A percentile compares a stretch with the other conserved stretches of the same genome.
These are phyloP conservation scores for Chrysoporthe deuterocubensis DNA, from an alignment of 2,329 filamentous ascomycete species.

Conservation along the genomic window DNA sequence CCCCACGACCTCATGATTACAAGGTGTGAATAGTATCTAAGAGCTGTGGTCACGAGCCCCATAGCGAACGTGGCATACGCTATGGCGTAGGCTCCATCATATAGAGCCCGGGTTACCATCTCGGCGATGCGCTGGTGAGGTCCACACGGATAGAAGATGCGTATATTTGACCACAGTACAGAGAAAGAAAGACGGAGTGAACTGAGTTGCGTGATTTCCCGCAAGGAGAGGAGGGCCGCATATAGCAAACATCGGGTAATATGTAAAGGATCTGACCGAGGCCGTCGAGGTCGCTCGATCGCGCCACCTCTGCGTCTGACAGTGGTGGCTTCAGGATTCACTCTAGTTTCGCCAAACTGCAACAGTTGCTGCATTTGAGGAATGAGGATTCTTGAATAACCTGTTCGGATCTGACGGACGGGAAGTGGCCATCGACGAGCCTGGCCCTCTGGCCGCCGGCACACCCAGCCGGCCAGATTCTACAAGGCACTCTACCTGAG, in stretches of 20 bases:
- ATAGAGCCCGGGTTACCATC: not conserved
- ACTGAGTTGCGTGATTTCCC: not conserved
- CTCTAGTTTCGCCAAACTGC: not conserved
- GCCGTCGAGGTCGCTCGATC: not conserved
- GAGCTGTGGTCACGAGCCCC: not conserved
- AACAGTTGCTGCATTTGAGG: not conserved
- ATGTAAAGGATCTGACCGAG: not conserved
- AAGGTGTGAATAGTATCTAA: not conserved
- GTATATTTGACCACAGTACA: not conserved
- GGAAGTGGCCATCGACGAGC: too few relatives aligned
- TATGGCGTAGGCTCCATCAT: constrained; percentile 6
- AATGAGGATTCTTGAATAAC: not conserved
- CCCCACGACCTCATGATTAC: not conserved
- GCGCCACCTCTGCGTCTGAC: not conserved
- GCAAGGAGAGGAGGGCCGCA: not conserved
- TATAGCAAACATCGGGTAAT: not conserved
- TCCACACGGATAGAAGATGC: not conserved
- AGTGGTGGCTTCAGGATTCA: not conserved
- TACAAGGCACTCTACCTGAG: not conserved
- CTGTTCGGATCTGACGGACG: too few relatives aligned
- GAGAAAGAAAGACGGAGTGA: not conserved
- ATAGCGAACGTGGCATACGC: not conserved
- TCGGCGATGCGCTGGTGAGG: not conserved
- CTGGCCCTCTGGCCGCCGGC: too few relatives aligned
- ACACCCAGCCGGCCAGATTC: too few relatives aligned